Evolutionary conservation across 2,329 filamentous ascomycete genomes (phyloP), one percentile per base, ranked within the genome.

Genomic region (Colletotrichum incanum): DNA sequence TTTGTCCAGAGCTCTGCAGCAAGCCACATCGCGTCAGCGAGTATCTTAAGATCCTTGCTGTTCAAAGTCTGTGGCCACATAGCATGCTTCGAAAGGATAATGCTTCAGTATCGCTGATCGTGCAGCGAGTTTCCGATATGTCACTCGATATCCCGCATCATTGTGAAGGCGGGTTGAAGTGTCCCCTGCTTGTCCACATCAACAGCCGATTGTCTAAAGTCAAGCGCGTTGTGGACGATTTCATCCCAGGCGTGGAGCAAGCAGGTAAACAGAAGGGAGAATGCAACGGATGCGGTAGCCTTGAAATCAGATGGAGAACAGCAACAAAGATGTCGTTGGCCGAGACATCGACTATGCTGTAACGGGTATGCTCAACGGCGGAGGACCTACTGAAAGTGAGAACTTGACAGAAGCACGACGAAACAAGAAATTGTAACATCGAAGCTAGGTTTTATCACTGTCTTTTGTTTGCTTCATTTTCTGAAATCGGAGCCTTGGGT

Each of bases 401-500:
- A 3, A 8, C 26, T 16, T 39, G 18, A 28, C 8, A 14, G 23
- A 18, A 50, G 34, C 60, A 18, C 18, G 16, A 1, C 9, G 14
- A 8, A 26, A 54, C 20, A 43, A 1, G n/a, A 7, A 0, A n/a
- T 5, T 2, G 12, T 41, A 20, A 7, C 23, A 0, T 64, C 7
- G n/a, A 39, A 41, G 31, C 12, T 26, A 34, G 16, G 14, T 28
- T 41, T 31, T 52, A 41, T 6, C 14, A 16, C 37, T 16, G 16
- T 26, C 20, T 28, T 14, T 11, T 39, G 11, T 16, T 31, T 52
- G 11, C n/a, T 49, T 61, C 49, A 18, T 54, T 55, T 65, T 54
- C 55, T 55, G 45, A 37, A 50, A 31, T 39, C 23, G 54, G 45
- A 70, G 56, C 28, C 55, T 56, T 55, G 70, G 70, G 70, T 72